Evolutionary conservation across 2,329 filamentous ascomycete genomes (phyloP), one percentile per base, ranked within the genome.

Genomic region (Onygena corvina): DNA sequence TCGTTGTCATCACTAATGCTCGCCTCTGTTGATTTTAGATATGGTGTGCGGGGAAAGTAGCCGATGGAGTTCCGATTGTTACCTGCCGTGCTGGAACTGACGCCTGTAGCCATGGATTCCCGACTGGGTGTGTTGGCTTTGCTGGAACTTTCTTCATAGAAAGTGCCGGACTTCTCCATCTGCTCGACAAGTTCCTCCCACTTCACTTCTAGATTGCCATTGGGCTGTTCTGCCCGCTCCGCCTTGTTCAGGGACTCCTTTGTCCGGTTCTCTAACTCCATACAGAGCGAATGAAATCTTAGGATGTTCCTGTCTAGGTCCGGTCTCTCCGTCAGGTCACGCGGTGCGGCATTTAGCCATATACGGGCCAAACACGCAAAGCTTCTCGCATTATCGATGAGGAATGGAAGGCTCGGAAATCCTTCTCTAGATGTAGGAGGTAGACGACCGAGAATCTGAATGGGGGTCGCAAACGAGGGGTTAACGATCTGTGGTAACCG

Each of bases 321-420:
- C 14, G 64, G 61, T 27, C 64, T 46, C 40, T 65, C 64, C n/a
- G 55, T 53, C 27, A 75, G 57, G 46, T 66, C 61, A 50, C 67
- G 56, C 16, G 70, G 61, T 47, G 67, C 61, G 36, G 62, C 61
- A 42, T 68, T 61, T 14, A 72, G 62, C 71, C 71, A 70, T 48
- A 72, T 58, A 44, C 84, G 84, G 18, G 94, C 83, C 14, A 98
- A 69, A 31, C 83, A 81, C 0, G 92, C 87, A 58, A 89, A 88
- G 58, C 86, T 89, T 53, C 86, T 80, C 5, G 88, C 80, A 54
- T 89, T 83, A 58, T 98, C 92, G 53, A 98, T 85, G 3, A 98
- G 76, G 62, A 94, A 95, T 0, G 92, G 92, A 11, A 98, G 72
- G 40, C 86, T 92, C 0, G 89, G 90, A 59, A 95, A 94, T 0